These are phyloP conservation scores for Stachybotrys elegans DNA, from an alignment of 2,329 filamentous ascomycete species.

Conservation along the genomic window DNA sequence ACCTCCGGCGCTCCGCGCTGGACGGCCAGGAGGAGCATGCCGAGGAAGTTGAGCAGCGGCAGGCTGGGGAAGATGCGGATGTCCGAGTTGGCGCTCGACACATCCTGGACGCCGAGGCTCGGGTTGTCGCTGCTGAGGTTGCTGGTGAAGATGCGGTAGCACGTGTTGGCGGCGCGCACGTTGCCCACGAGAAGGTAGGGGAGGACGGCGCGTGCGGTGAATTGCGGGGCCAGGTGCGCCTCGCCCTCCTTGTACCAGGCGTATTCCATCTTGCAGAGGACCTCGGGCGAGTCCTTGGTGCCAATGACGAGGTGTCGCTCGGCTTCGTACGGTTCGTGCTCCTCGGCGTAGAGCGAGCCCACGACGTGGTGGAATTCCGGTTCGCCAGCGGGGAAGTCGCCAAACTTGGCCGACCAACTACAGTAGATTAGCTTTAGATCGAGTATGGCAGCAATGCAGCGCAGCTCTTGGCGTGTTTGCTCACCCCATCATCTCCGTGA, in stretches of 20 bases:
- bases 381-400: slow-evolving; percentile 86
- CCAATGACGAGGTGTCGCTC: slow-evolving; percentile 86
- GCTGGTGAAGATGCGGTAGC: slow-evolving; percentile 60
- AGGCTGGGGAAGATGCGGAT: slow-evolving; percentile 81
- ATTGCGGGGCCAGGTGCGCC: slow-evolving; percentile 79
- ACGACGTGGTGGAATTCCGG: slow-evolving; percentile 91
- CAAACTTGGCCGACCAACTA: slow-evolving; percentile 77
- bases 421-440: not conserved
- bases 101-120: slow-evolving; percentile 69
- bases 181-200: slow-evolving; percentile 91
- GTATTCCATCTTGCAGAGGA: slow-evolving; percentile 80
- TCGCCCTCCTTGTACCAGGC: slow-evolving; percentile 90
- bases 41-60: slow-evolving; percentile 93
- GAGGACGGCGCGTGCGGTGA: slow-evolving; percentile 79
- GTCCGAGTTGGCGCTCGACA: slow-evolving; percentile 69
- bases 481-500: slow-evolving; percentile 75
- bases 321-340: slow-evolving; percentile 88
- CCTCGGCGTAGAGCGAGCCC: slow-evolving; percentile 84
- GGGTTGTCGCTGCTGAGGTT: slow-evolving; percentile 35
- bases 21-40: slow-evolving; percentile 74
- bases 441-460: slow-evolving; percentile 2
- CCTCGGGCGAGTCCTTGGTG: slow-evolving; percentile 79
- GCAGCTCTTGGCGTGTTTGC: too few relatives aligned
- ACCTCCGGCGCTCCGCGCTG: slow-evolving; percentile 74
- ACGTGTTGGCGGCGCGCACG: slow-evolving; percentile 79